Conservation (phyloP, 1,284 basidiomycete genomes). For the Rugosomyces carneus region DNA sequence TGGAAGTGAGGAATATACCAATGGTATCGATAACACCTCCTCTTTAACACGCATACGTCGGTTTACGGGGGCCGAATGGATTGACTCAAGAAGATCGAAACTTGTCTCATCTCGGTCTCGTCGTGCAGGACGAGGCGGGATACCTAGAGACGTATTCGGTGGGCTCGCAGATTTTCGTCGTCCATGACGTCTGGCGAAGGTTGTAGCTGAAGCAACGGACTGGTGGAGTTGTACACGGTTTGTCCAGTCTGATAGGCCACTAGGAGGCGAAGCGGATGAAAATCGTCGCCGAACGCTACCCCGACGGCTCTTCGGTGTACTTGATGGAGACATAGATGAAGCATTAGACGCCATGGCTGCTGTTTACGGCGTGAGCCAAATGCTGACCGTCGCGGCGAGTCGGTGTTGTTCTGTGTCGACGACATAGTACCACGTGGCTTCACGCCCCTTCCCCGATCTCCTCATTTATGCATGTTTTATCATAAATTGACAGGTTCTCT, state of each 20-base stretch:
- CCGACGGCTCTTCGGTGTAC: conserved; percentile 19
- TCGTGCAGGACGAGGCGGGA: conserved; percentile 16
- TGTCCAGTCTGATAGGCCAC: conserved; percentile 4
- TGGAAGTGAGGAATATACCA: conserved; percentile 60
- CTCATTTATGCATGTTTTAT: conserved; percentile 15
- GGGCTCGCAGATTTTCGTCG: conserved; percentile 21
- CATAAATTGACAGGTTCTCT: conserved; percentile 8
- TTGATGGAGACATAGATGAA: conserved; percentile 12
- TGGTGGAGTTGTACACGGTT: conserved; percentile 1
- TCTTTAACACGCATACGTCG: conserved; percentile 16
- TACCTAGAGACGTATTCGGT: conserved; percentile 16
- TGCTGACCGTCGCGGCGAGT: no score
- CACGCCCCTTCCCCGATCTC: background rate
- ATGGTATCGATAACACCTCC: conserved; percentile 23
- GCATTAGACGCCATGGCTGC: background rate
- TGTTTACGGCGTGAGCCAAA: background rate
- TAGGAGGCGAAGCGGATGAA: conserved; percentile 22
- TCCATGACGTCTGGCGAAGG: conserved; percentile 4
- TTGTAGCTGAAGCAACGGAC: conserved; percentile 18
- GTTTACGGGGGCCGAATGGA: conserved; percentile 14
- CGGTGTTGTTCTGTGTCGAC: background rate
- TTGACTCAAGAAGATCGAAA: conserved; percentile 10
- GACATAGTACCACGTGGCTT: background rate
- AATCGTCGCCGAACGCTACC: conserved; percentile 29
- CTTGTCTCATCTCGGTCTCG: conserved; percentile 20